Base-by-base conservation (phyloP, 208 protist species). In the Angomonas deanei region DNA sequence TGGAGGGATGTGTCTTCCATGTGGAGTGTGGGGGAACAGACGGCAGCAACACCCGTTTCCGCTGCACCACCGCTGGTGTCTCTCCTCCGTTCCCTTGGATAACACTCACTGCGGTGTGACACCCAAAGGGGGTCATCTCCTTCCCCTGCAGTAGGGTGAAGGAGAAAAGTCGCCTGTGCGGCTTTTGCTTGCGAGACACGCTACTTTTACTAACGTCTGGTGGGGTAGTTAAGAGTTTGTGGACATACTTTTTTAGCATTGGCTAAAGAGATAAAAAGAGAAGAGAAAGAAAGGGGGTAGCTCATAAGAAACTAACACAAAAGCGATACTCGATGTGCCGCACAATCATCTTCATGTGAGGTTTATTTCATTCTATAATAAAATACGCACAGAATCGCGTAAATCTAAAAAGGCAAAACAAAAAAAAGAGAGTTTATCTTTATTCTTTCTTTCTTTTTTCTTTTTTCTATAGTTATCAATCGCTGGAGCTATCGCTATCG, bases 51-150 rank as follows among this genome's bases (percentile, higher is more conserved):
- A 70, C 64, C 15, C 50, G 58, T 24, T 32, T 38, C 28, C 55
- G 68, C 2, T 21, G 19, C 6, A 26, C 17, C 49, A 34, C 27
- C 19, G 3, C 39, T 31, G 30, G 34, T 8, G 46, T 33, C 50
- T 5, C 66, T 58, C 28, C 21, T n/a, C 10, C 33, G 28, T 36
- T 42, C 26, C 11, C 11, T 32, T 61, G 46, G 1, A 71, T 36
- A 0, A 75, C 50, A 17, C 57, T 61, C 4, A 84, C 61, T 30
- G 60, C 6, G 60, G 68, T 68, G 32, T 75, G 70, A 33, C 82
- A 88, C 2, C 82, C 82, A 23, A 53, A 49, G 2, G 68, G 61
- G 0, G 56, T 62, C 82, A 88, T 88, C 21, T 55, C 56, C 48
- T 56, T 61, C 13, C 72, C 73, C 38, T 66, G 63, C 33, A 88